Base-by-base conservation (phyloP, 352 stramenopile species). In the Globisporangium spiculum region DNA sequence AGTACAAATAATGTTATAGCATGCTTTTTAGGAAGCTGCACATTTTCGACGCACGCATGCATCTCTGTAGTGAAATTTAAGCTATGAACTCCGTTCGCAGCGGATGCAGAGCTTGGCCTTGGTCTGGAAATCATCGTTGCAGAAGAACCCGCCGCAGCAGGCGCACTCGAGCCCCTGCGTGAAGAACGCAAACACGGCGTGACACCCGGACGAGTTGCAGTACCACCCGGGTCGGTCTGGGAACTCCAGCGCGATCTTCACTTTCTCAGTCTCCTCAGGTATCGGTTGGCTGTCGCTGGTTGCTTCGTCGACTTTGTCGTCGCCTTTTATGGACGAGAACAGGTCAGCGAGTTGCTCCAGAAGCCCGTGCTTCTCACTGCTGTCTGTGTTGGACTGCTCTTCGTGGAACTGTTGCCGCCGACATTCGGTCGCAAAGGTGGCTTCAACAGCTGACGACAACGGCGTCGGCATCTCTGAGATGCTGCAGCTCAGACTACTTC, bases 181-280 rank as follows among this genome's bases (percentile, higher is more conserved):
- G 61, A 92, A 92, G 67, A 93, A 80, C 5, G 76, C 72, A 41
- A 93, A 93, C 14, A 93, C 81, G 8, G 58, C 67, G 67, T 92
- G 84, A 63, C 86, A 93, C 3, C 76, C 63, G 1, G 58, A 46
- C 10, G 79, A 75, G 58, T 93, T 92, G 74, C 86, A 93, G 60
- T 91, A 93, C 86, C 86, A 93, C 62, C 76, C 70, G 16, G 86
- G 84, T 0, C 81, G 74, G 65, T 89, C 76, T 0, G 86, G 81
- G 38, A 93, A 91, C 58, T 83, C 70, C 0, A 90, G 70, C 10
- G 41, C 67, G 36, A 63, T 16, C 22, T 65, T 36, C 44, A 75
- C 54, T 22, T 41, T 59, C 26, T 63, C 55, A 4, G 52, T n/a
- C 38, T 58, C 27, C 4, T 1, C 18, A 3, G 48, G 3, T 52